A percentile compares a stretch with the other conserved stretches of the same genome.
Conservation (phyloP, 352 stramenopile genomes). For the Pilasporangium apinafurcum region DNA sequence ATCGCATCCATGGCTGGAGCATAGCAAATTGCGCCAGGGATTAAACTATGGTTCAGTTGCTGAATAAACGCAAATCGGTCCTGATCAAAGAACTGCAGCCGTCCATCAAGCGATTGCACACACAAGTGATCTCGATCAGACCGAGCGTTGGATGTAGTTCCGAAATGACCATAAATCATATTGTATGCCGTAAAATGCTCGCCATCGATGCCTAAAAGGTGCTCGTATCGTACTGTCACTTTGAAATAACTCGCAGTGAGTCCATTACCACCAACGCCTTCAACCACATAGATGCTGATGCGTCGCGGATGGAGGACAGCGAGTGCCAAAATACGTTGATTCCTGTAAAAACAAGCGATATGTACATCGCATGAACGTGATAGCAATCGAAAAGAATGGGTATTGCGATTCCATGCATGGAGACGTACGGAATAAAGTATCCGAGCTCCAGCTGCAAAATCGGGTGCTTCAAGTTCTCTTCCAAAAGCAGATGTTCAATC, state of each 20-base stretch:
- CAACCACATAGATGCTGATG: constrained; percentile 76
- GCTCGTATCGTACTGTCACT: constrained; percentile 76
- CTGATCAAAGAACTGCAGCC: constrained; percentile 91
- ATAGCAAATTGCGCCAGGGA: constrained; percentile 82
- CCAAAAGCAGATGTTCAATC: constrained; percentile 86
- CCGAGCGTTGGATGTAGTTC: constrained; percentile 11
- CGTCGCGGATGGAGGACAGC: constrained; percentile 84
- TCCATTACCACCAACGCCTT: constrained; percentile 67
- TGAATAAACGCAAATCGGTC: constrained; percentile 85
- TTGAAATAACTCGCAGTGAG: constrained; percentile 82
- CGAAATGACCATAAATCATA: constrained; percentile 82
- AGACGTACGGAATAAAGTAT: constrained; percentile 76
- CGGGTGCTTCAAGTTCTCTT: constrained; percentile 77
- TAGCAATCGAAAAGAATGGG: no score
- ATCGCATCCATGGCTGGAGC: constrained; percentile 73
- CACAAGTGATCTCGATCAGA: constrained; percentile 72
- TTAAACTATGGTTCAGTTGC: constrained; percentile 73
- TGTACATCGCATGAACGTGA: neutral
- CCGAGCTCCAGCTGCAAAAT: constrained; percentile 86
- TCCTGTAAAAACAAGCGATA: constrained; percentile 17
- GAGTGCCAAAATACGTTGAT: constrained; percentile 53
- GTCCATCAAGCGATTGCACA: constrained; percentile 88
- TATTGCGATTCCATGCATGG: neutral
- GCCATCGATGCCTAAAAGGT: constrained; percentile 83
- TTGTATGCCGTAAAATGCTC: constrained; percentile 90